Evolutionary conservation across 1,284 basidiomycete species (phyloP).

Genomic region (Hemileia vastatrix): DNA sequence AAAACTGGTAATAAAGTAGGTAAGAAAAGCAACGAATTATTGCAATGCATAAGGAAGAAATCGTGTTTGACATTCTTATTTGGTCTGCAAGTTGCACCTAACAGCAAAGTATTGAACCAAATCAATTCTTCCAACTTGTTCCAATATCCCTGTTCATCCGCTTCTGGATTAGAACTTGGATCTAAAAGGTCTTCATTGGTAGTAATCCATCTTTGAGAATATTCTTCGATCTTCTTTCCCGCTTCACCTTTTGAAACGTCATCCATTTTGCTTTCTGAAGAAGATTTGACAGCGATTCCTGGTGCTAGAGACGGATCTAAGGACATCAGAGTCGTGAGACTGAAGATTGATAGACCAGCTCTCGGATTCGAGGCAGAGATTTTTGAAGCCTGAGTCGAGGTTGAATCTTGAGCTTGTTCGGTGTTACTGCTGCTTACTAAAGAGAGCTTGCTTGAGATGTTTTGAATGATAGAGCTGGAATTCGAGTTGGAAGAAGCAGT

Average conservation of each 20-base stretch:
- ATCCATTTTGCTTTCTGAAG: not conserved
- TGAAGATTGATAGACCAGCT: slow-evolving; percentile 9
- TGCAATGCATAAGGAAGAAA: no score
- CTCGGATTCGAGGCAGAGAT: slow-evolving; percentile 1
- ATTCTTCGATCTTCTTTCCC: not conserved
- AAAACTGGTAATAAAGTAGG: no score
- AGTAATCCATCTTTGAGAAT: not conserved
- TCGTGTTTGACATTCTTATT: no score
- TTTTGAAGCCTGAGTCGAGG: not conserved
- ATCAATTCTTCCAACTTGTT: not conserved
- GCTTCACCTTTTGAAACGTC: not conserved
- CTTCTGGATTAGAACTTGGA: not conserved
- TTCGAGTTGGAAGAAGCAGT: no score
- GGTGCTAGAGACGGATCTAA: slow-evolving; percentile 1
- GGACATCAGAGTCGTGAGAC: not conserved
- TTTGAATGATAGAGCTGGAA: no score
- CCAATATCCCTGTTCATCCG: not conserved
- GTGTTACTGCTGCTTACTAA: not conserved
- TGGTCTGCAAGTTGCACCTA: no score
- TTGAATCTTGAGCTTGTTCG: no score
- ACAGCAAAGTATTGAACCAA: no score
- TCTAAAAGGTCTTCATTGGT: not conserved
- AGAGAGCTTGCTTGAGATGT: no score
- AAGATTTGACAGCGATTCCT: slow-evolving; percentile 4
- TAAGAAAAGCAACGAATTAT: no score